These are phyloP conservation scores for Leccinellum luteum DNA, from an alignment of 768 basidiomycete species.

Conservation along the genomic window DNA sequence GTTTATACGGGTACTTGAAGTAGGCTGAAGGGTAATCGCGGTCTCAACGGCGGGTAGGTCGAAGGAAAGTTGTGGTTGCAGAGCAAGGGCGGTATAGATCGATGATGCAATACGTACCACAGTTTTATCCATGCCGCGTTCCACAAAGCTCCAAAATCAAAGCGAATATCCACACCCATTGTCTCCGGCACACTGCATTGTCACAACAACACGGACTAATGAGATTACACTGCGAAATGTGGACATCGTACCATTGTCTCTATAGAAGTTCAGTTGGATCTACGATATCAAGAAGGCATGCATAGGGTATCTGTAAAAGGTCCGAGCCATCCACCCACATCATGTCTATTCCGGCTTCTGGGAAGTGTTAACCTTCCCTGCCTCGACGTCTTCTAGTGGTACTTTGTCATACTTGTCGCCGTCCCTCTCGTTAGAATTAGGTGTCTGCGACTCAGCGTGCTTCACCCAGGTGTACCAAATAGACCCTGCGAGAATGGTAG, in stretches of 20 bases:
- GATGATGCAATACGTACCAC: constrained; percentile 5
- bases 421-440: constrained; percentile 30
- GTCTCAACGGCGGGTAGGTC: neutral
- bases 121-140: neutral
- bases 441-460: constrained; percentile 58
- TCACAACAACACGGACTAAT: neutral
- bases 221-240: neutral
- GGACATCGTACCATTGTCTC: constrained; percentile 6
- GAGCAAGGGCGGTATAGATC: constrained; percentile 12
- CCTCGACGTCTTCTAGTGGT: constrained; percentile 62
- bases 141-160: constrained; percentile 6
- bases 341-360: constrained; percentile 30
- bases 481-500: constrained; percentile 78
- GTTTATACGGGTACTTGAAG: neutral
- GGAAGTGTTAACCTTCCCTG: constrained; percentile 33
- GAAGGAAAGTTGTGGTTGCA: constrained; percentile 6
- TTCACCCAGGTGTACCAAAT: constrained; percentile 89
- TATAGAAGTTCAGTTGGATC: constrained; percentile 6
- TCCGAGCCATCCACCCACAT: constrained; percentile 1
- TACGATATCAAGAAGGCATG: constrained; percentile 9
- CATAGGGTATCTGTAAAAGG: constrained; percentile 16
- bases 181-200: neutral
- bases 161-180: neutral
- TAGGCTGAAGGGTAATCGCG: neutral
- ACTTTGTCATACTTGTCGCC: constrained; percentile 54